These are phyloP conservation scores for Crucibulum laeve DNA, from an alignment of 768 basidiomycete species.

Conservation along the genomic window DNA sequence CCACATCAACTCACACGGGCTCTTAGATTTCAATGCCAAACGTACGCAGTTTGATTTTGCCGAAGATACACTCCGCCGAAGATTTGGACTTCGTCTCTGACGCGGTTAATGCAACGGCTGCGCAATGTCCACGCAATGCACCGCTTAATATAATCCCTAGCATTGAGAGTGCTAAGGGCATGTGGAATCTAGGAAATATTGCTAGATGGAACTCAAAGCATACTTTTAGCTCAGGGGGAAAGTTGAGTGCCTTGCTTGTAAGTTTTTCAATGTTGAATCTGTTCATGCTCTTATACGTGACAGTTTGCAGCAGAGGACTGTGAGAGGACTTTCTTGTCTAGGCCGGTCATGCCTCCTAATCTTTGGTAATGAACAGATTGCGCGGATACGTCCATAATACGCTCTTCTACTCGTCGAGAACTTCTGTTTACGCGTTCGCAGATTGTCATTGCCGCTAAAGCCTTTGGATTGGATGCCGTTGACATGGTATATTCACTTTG, in stretches of 20 bases:
- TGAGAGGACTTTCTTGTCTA: conserved; percentile 28
- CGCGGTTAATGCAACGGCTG: conserved; percentile 30
- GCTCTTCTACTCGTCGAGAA: conserved; percentile 71
- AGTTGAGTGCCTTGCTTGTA: conserved; percentile 63
- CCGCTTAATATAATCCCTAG: conserved; percentile 68
- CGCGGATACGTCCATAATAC: conserved; percentile 79
- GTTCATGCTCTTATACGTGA: neutral
- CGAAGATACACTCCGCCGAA: conserved; percentile 71
- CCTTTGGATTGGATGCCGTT: conserved; percentile 79
- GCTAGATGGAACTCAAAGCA: conserved; percentile 60
- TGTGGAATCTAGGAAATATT: conserved; percentile 66
- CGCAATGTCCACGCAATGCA: conserved; percentile 16
- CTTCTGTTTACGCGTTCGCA: conserved; percentile 81
- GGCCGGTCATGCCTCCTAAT: conserved; percentile 2
- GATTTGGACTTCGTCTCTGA: conserved; percentile 64
- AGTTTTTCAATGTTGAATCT: conserved; percentile 17
- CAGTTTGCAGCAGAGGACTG: conserved; percentile 97
- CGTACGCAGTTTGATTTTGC: conserved; percentile 72
- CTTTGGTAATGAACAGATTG: conserved; percentile 54
- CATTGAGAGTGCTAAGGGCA: conserved; percentile 77
- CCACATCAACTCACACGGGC: neutral
- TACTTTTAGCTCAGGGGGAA: conserved; percentile 44
- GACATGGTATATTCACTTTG: conserved; percentile 63
- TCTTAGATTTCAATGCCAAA: conserved; percentile 25
- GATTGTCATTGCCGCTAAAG: conserved; percentile 78